phyloP scores from a whole-genome alignment of 192 early-diverging fungal genomes.

The Martensiomyces pterosporus region DNA sequence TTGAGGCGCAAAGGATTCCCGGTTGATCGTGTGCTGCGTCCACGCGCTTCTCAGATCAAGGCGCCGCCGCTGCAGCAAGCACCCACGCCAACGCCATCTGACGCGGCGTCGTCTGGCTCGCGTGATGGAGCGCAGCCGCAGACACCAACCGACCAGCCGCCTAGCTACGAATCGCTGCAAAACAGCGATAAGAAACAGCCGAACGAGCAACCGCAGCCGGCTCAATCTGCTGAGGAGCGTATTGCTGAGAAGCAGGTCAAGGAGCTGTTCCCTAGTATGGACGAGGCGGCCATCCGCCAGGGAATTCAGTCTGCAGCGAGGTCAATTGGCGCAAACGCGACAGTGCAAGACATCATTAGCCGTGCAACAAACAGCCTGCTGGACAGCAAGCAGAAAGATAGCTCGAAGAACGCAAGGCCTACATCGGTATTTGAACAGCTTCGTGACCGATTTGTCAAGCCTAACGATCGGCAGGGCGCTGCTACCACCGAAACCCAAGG shows the following conservation, averaged over 20 bases:
- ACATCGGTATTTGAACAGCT: no score
- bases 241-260: background rate
- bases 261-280: background rate
- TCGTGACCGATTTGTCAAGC: no score
- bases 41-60: slow-evolving; percentile 1
- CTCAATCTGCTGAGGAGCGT: background rate
- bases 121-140: no score
- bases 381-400: background rate
- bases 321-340: background rate
- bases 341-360: background rate
- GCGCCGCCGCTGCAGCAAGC: background rate
- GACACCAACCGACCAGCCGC: background rate
- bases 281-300: background rate
- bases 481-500: no score
- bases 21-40: slow-evolving; percentile 59
- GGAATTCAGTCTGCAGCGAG: background rate
- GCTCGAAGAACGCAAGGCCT: no score
- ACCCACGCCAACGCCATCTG: no score
- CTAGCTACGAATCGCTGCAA: background rate
- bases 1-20: slow-evolving; percentile 71
- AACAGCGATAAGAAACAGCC: no score
- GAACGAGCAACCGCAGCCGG: no score
- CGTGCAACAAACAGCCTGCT: background rate
- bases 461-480: no score
- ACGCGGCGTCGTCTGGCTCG: no score